phyloP scores from a whole-genome alignment of 495 filamentous ascomycete genomes.

The Aspergillus bridgeri region DNA sequence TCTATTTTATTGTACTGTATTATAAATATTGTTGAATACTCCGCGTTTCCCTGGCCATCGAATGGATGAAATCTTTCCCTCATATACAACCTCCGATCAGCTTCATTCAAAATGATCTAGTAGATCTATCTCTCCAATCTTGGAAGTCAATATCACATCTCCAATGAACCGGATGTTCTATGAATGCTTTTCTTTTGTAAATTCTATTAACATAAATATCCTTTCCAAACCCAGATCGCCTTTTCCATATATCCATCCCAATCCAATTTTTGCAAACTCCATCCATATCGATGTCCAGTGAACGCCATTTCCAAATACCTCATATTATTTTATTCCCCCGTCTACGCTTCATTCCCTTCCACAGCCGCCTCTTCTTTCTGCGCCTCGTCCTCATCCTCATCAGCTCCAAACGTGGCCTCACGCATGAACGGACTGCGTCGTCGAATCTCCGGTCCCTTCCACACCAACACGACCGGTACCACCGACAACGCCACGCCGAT shows the following conservation, averaged over 20 bases:
- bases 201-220: neutral
- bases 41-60: no score
- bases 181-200: neutral
- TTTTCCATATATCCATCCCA: neutral
- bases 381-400: neutral
- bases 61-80: no score
- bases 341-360: neutral
- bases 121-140: no score
- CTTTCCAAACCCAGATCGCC: neutral
- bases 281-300: neutral
- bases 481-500: constrained; percentile 33
- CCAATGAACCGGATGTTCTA: neutral
- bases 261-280: neutral
- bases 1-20: no score
- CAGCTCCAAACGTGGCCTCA: constrained; percentile 21
- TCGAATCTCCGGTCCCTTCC: constrained; percentile 35
- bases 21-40: no score
- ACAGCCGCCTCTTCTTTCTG: neutral
- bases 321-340: neutral
- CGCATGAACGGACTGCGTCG: constrained; percentile 37
- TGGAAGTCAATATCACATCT: neutral
- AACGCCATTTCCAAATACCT: neutral
- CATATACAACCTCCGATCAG: no score
- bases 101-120: no score
- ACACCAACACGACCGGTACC: constrained; percentile 36